A percentile compares a stretch with the other conserved stretches of the same genome.
Evolutionary conservation across 2,329 filamentous ascomycete species (phyloP).

Genomic region (Fusarium pseudograminearum): DNA sequence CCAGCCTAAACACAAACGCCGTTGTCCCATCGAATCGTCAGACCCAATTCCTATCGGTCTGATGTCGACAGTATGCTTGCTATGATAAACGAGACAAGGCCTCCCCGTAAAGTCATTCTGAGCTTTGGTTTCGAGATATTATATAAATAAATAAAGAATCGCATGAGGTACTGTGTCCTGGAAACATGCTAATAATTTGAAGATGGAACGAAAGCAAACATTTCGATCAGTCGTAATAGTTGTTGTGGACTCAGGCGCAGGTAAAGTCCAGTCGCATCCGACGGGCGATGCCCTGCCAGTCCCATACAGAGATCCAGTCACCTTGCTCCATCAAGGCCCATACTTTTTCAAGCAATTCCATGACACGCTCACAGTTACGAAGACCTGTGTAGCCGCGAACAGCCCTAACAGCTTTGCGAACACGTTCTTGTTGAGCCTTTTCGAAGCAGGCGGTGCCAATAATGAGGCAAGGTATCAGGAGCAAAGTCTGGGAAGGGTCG

Average conservation of each 20-base stretch:
- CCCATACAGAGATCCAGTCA: slow-evolving; percentile 71
- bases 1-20: slow-evolving; percentile 33
- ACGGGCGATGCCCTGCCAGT: slow-evolving; percentile 70
- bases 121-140: slow-evolving; percentile 9
- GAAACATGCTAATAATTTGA: not conserved
- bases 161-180: not conserved
- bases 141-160: slow-evolving; percentile 15
- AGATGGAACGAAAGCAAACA: slow-evolving; percentile 2
- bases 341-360: slow-evolving; percentile 67
- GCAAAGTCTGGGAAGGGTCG: slow-evolving; percentile 69
- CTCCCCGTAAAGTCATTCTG: slow-evolving; percentile 14
- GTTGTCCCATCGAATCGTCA: slow-evolving; percentile 1
- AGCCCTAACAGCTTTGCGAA: slow-evolving; percentile 62
- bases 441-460: slow-evolving; percentile 72
- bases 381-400: slow-evolving; percentile 71
- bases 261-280: slow-evolving; percentile 68
- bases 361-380: slow-evolving; percentile 66
- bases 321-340: slow-evolving; percentile 70
- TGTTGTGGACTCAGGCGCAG: slow-evolving; percentile 54
- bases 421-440: slow-evolving; percentile 62
- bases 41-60: not conserved
- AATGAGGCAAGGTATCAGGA: slow-evolving; percentile 70
- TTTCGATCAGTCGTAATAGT: slow-evolving; percentile 12
- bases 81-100: slow-evolving; percentile 13
- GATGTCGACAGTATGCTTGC: slow-evolving; percentile 13